Evolutionary conservation across 2,329 filamentous ascomycete species (phyloP), one percentile per base, ranked within the genome.

Genomic region (Paramyrothecium roridum): DNA sequence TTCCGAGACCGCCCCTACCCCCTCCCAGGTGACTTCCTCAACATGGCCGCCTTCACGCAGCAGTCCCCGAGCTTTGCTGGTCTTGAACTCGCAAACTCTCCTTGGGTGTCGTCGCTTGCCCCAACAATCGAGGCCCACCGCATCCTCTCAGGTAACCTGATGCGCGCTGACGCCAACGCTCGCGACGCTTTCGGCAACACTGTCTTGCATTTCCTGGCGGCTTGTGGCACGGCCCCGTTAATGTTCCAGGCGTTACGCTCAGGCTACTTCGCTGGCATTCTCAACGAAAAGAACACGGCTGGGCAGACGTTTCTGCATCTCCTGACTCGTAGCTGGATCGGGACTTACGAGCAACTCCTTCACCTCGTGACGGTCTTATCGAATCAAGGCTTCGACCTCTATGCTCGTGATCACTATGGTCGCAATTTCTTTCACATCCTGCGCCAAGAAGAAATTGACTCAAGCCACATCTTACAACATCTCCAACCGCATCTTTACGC

Each of bases 391-490:
- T 66, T 75, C 21, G 61, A 70, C 52, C 52, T 80, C 26, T 68
- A 69, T 20, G 61, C 65, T 2, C 66, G 67, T 16, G 82, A 85
- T 58, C 64, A 73, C 40, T 84, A 81, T 57, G 81, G 81, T 1
- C 79, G 82, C 43, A 82, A 73, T 6, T 73, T 80, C 48, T 80
- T 82, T 30, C 82, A 85, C 59, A 65, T 75, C 3, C 65, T 80
- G 0, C 54, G 62, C 26, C 30, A 40, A 63, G 66, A 47, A 54
- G 55, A 65, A 65, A 48, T 65, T 64, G 16, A 68, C 68, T 23
- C 65, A 1, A 65, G 68, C 2, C 61, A 64, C n/a, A 57, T 77
- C 3, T 62, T 77, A 12, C 67, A 67, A 8, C 57, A 64, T 2
- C 74, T 73, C 51, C 63, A 74, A 22, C 56, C 64, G 0, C 52